Evolutionary conservation across 129 eudicot genomes (phyloP), one percentile per base, ranked within the genome.

Genomic region (Smallanthus sonchifolius): DNA sequence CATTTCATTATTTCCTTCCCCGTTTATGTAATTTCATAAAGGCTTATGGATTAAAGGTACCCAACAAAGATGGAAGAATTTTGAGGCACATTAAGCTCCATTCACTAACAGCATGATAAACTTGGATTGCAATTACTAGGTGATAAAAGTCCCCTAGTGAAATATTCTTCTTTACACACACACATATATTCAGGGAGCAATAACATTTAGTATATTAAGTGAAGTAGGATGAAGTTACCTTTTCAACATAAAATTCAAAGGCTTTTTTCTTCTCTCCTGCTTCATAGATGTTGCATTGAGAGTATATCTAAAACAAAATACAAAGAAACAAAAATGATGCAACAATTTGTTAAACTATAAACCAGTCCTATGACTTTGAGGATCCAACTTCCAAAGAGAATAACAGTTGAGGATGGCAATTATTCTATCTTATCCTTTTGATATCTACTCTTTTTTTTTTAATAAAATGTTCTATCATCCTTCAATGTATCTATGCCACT

Each of bases 241-340:
- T 88, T 81, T 90, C 97, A 17, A 80, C 74, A 79, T 87, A 88
- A 78, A 86, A 88, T 4, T 85, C 86, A 38, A 88, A 90, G 63
- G 91, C 79, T 65, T 79, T 81, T 75, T 93, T 90, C 96, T 93
- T 90, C 67, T 86, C 83, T 63, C 89, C 92, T 34, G 97, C 92
- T 83, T 93, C 96, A 48, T 88, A 93, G 28, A 93, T 84, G 67
- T 90, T 93, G 88, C 92, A 90, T 65, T 93, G 96, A 61, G 98
- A 93, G 54, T 81, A 88, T 63, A 89, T 80, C 96, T 87, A 75
- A 38, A 39, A 11, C 7, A 49, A 15, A 62, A n/a, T 10, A 60
- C 19, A 72, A 63, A 55, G 54, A 3, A 19, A 57, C 2, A 4
- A 11, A 59, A 15, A 35, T 40, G 11, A 75, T 75, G 48, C 63